These are phyloP conservation scores for Globisporangium spinosum DNA, from an alignment of 352 stramenopile species.

Conservation along the genomic window DNA sequence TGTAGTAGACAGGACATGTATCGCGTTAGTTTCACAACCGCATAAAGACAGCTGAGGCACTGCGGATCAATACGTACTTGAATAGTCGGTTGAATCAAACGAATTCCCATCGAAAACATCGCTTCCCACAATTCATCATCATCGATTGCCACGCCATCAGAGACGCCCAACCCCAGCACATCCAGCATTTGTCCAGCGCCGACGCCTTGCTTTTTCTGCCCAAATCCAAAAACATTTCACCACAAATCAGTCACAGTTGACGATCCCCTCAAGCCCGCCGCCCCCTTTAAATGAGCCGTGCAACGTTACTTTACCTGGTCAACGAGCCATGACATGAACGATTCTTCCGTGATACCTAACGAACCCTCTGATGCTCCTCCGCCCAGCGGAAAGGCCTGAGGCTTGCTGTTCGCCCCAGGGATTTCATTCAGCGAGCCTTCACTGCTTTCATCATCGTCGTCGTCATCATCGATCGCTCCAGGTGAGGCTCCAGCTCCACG, in stretches of 20 bases:
- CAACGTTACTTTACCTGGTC: conserved; percentile 28
- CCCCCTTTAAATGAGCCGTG: not conserved
- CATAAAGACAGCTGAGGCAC: not conserved
- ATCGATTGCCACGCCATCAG: conserved; percentile 70
- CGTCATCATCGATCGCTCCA: conserved; percentile 7
- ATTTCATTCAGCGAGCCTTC: conserved; percentile 5
- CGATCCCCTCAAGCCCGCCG: not conserved
- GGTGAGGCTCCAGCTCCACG: not conserved
- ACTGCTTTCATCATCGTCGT: conserved; percentile 15
- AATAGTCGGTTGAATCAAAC: conserved; percentile 64
- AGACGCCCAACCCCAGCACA: conserved; percentile 68
- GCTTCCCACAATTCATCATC: conserved; percentile 84
- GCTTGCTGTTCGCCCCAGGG: not conserved
- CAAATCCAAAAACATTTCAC: not conserved
- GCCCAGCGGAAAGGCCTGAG: not conserved
- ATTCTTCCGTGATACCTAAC: conserved; percentile 60
- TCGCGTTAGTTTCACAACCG: not conserved
- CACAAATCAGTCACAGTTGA: not conserved
- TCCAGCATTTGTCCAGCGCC: conserved; percentile 70
- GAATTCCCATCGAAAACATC: conserved; percentile 84
- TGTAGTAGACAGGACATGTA: conserved; percentile 7
- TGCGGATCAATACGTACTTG: conserved; percentile 28
- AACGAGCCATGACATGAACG: conserved; percentile 77
- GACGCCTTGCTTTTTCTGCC: conserved; percentile 60
- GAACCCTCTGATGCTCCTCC: conserved; percentile 19